Evolutionary conservation across 371 early-diverging fungal species (phyloP).

Genomic region (Fennellomyces sp.): DNA sequence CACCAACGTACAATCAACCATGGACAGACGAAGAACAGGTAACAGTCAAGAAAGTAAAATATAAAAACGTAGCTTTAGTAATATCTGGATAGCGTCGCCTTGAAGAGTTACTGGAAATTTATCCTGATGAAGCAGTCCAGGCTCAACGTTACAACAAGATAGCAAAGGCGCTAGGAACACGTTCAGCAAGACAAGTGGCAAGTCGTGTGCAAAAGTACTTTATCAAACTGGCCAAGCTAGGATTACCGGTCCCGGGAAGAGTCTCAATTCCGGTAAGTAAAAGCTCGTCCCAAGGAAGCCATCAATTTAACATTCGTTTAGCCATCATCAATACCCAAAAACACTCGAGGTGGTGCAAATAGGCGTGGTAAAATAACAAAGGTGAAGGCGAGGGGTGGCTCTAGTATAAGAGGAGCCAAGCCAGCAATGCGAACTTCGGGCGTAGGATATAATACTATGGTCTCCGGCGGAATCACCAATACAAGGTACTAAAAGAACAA

Average conservation of each 20-base stretch:
- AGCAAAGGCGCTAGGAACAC: constrained; percentile 59
- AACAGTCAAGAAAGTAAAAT: too few species aligned
- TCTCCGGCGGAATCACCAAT: constrained; percentile 41
- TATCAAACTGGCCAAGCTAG: constrained; percentile 66
- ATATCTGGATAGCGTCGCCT: constrained; percentile 36
- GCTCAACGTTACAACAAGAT: constrained; percentile 68
- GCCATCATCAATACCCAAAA: constrained; percentile 40
- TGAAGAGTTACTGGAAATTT: constrained; percentile 56
- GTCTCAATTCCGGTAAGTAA: constrained; percentile 52
- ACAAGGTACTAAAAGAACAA: constrained; percentile 19
- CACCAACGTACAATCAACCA: constrained; percentile 57
- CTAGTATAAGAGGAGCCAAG: background rate
- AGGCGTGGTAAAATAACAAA: constrained; percentile 11
- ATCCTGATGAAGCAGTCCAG: constrained; percentile 67
- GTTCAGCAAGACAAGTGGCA: constrained; percentile 65
- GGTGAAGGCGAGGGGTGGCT: constrained; percentile 14
- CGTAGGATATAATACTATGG: constrained; percentile 42
- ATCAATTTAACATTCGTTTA: constrained; percentile 9
- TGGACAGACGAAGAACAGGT: constrained; percentile 73
- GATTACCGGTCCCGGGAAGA: constrained; percentile 65
- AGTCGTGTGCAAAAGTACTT: constrained; percentile 74
- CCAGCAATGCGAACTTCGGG: constrained; percentile 32
- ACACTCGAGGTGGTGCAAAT: constrained; percentile 10
- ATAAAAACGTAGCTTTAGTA: background rate
- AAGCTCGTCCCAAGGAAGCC: background rate